Evolutionary conservation across 257 asterid genomes (phyloP).

Genomic region (Primulina eburnea): DNA sequence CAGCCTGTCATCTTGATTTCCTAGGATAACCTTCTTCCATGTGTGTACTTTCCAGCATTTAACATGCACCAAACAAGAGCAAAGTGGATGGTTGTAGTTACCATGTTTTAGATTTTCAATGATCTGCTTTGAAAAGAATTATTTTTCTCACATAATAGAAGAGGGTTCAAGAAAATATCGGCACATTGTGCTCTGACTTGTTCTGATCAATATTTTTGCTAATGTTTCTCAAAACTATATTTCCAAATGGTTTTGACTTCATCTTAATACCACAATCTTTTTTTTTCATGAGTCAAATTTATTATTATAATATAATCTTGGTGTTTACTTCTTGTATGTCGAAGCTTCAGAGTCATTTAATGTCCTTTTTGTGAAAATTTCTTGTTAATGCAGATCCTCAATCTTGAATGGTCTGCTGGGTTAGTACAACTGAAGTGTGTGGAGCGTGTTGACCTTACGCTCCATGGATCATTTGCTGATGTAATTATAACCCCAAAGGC

Average conservation of each 20-base stretch:
- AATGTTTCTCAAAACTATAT: not conserved
- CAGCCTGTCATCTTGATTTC: conserved; percentile 12
- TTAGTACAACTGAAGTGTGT: conserved; percentile 71
- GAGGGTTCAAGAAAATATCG: conserved; percentile 12
- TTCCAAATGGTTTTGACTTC: conserved; percentile 19
- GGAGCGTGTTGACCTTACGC: conserved; percentile 80
- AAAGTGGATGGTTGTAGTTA: conserved; percentile 9
- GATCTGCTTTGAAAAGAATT: not conserved
- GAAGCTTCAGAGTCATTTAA: not conserved
- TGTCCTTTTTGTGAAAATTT: conserved; percentile 24
- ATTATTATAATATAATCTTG: conserved; percentile 15
- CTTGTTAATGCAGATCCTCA: conserved; percentile 66
- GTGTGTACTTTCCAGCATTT: conserved; percentile 3
- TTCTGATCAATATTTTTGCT: not conserved
- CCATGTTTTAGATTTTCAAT: not conserved
- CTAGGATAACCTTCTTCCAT: not conserved
- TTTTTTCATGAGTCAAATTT: conserved; percentile 13
- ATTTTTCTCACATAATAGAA: not conserved
- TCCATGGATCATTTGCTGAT: conserved; percentile 89
- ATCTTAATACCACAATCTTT: conserved; percentile 14
- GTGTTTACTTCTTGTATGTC: not conserved
- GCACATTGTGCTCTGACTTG: conserved; percentile 6
- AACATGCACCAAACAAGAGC: conserved; percentile 8
- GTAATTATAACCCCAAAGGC: conserved; percentile 47
- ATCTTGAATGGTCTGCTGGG: conserved; percentile 96